Evolutionary conservation across 1,284 basidiomycete species (phyloP).

Genomic region (Meira miltonrushii): DNA sequence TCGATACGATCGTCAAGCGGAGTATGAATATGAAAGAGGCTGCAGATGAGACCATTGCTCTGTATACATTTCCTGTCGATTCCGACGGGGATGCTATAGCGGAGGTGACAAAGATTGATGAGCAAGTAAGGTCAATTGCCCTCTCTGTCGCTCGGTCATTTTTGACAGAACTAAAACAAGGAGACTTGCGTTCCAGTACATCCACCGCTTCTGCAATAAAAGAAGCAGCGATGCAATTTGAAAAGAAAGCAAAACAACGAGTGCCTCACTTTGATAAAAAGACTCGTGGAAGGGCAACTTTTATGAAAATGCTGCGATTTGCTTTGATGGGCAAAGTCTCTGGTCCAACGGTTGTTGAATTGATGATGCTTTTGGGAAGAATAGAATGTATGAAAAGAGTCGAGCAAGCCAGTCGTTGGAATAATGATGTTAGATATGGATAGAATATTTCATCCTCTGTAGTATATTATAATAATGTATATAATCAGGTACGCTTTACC

Average conservation of each 20-base stretch:
- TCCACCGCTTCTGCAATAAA: background rate
- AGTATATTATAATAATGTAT: too few species aligned
- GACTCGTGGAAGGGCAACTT: slow-evolving; percentile 14
- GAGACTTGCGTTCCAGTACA: background rate
- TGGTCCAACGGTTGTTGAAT: slow-evolving; percentile 23
- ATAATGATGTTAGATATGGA: too few species aligned
- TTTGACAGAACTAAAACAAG: background rate
- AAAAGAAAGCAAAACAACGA: background rate
- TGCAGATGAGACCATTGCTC: background rate
- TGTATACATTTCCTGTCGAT: background rate
- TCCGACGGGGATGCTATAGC: background rate
- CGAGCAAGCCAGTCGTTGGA: too few species aligned
- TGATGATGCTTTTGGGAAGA: slow-evolving; percentile 21
- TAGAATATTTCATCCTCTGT: too few species aligned
- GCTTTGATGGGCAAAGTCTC: slow-evolving; percentile 18
- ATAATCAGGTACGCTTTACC: too few species aligned
- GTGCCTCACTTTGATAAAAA: background rate
- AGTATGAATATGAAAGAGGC: background rate
- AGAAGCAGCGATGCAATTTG: background rate
- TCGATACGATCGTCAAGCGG: background rate
- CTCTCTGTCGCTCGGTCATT: background rate
- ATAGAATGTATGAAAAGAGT: too few species aligned
- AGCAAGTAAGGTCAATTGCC: background rate
- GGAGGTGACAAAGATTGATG: background rate
- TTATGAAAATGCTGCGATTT: slow-evolving; percentile 22